Conservation (phyloP, 768 basidiomycete species). For the Leccinum uliginosum region DNA sequence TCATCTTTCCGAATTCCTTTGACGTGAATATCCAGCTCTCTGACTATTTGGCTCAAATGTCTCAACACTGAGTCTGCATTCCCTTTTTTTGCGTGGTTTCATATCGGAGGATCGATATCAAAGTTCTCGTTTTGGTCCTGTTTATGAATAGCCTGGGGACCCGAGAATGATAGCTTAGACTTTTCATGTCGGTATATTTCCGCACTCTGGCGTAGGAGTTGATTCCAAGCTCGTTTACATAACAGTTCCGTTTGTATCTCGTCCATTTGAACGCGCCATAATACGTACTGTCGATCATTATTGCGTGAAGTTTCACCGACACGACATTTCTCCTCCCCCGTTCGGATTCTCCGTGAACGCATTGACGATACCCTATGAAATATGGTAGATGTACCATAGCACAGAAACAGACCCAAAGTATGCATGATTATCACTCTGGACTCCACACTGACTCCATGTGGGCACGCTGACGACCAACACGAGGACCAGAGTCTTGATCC, state of each 20-base stretch:
- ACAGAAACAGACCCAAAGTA: not conserved
- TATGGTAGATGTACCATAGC: not conserved
- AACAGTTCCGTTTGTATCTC: not conserved
- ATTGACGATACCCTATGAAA: not conserved
- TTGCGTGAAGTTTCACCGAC: no score
- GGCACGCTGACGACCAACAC: not conserved
- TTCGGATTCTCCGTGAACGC: not conserved
- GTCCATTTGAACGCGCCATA: not conserved
- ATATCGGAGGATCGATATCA: not conserved
- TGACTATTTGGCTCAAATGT: constrained; percentile 70
- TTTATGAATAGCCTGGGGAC: constrained; percentile 5
- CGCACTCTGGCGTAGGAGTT: not conserved
- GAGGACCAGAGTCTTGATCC: not conserved
- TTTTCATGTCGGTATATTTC: constrained; percentile 1
- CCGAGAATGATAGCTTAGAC: constrained; percentile 2
- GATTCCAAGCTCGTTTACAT: not conserved
- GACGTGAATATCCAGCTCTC: constrained; percentile 40
- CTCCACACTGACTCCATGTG: not conserved
- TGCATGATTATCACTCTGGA: not conserved
- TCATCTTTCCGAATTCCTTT: not conserved
- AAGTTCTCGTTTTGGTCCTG: constrained; percentile 3
- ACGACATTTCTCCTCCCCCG: no score
- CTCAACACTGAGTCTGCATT: constrained; percentile 33
- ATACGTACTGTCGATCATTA: not conserved
- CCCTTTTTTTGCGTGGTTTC: not conserved